These are phyloP conservation scores for Clonostachys rosea DNA, from an alignment of 2,329 filamentous ascomycete genomes.

Conservation along the genomic window DNA sequence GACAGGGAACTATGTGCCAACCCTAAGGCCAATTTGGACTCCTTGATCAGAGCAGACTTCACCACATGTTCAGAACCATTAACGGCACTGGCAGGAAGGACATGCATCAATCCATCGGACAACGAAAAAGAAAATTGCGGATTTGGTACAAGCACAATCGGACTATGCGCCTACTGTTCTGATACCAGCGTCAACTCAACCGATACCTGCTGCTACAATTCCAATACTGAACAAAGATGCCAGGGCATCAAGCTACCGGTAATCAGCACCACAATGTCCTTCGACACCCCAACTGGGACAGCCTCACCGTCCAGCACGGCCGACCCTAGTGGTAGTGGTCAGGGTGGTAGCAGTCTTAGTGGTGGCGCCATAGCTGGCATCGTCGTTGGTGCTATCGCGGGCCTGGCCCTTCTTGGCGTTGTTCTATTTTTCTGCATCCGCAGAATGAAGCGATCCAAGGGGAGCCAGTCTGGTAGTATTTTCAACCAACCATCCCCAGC, in stretches of 20 bases:
- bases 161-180: slow-evolving; percentile 83
- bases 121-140: slow-evolving; percentile 91
- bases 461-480: slow-evolving; percentile 65
- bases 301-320: slow-evolving; percentile 15
- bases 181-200: slow-evolving; percentile 84
- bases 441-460: slow-evolving; percentile 41
- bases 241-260: slow-evolving; percentile 72
- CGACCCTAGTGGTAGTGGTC: slow-evolving; percentile 12
- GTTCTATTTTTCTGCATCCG: slow-evolving; percentile 64
- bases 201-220: slow-evolving; percentile 88
- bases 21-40: slow-evolving; percentile 59
- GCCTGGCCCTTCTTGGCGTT: slow-evolving; percentile 62
- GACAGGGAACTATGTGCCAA: slow-evolving; percentile 69
- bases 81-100: slow-evolving; percentile 66
- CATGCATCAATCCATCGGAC: slow-evolving; percentile 68
- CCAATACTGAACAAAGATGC: slow-evolving; percentile 71
- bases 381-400: slow-evolving; percentile 75
- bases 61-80: slow-evolving; percentile 81
- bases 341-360: slow-evolving; percentile 46
- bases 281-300: slow-evolving; percentile 42
- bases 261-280: slow-evolving; percentile 64
- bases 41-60: slow-evolving; percentile 87
- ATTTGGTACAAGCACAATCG: slow-evolving; percentile 65
- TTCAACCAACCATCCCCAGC: slow-evolving; percentile 87
- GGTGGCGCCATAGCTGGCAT: slow-evolving; percentile 91